These are phyloP conservation scores for Leccinum longicurvipes DNA, from an alignment of 768 basidiomycete genomes.

Conservation along the genomic window DNA sequence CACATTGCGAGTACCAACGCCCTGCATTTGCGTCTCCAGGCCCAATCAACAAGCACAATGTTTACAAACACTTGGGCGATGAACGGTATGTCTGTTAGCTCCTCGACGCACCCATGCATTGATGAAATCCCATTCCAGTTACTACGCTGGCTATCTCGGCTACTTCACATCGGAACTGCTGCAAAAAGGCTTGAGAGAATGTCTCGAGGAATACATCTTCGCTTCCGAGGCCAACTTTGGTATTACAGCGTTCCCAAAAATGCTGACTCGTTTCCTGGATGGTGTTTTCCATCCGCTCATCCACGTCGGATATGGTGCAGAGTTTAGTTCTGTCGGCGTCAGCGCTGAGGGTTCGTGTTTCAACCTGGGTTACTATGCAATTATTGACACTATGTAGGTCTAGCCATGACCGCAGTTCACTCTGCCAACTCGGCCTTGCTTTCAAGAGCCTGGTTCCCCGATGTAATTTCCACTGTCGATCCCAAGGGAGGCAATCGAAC, in stretches of 20 bases:
- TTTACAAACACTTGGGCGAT: constrained; percentile 55
- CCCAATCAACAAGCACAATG: constrained; percentile 36
- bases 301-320: constrained; percentile 58
- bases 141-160: constrained; percentile 53
- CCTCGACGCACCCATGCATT: background rate
- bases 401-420: constrained; percentile 48
- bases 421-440: constrained; percentile 13
- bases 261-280: constrained; percentile 55
- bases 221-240: constrained; percentile 44
- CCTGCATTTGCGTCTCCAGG: constrained; percentile 32
- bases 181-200: constrained; percentile 39
- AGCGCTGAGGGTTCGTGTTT: constrained; percentile 53
- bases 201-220: constrained; percentile 59
- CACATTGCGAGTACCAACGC: constrained; percentile 37
- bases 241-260: constrained; percentile 26
- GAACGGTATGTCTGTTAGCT: constrained; percentile 38
- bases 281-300: constrained; percentile 66
- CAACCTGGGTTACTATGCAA: constrained; percentile 35
- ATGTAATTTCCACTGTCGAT: constrained; percentile 13
- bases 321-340: constrained; percentile 58
- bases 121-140: constrained; percentile 35
- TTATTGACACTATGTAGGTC: constrained; percentile 39
- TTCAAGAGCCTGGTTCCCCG: constrained; percentile 23
- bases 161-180: constrained; percentile 49
- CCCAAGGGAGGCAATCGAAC: constrained; percentile 15